Base-by-base conservation (phyloP, 1,284 basidiomycete species). In the Pseudozyma thailandica region DNA sequence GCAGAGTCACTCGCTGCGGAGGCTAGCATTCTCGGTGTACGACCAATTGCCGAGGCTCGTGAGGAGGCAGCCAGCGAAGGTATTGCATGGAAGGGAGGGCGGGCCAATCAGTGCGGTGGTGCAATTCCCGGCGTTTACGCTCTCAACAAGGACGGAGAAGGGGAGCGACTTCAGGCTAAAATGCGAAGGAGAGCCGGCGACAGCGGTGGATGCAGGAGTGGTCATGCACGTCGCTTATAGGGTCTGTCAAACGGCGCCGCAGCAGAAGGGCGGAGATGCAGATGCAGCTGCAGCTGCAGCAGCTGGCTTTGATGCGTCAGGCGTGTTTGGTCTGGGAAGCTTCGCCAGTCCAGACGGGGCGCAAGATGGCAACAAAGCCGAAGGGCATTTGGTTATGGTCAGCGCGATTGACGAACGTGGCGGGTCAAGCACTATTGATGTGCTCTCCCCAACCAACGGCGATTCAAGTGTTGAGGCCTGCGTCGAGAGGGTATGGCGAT, bases 351-450 rank as follows among this genome's bases (percentile, higher is more conserved):
- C 49, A 27, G 31, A 54, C 3, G 20, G 37, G 44, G 16, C 20
- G 31, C n/a, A 12, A 9, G 12, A 25, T 3, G 7, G 33, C 18
- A 9, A 41, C 20, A 18, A 23, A 3, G 20, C 21, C 39, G 55
- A 53, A 16, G 57, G 35, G 12, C 10, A n/a, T n/a, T n/a, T 72
- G 16, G 56, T 65, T 10, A 38, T 74, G 35, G 55, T 75, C 28
- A 72, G 65, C 31, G 52, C 62, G 25, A 62, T 79, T 13, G 77
- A 79, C 50, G 74, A 74, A 30, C 53, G 61, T 3, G 77, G 50
- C 6, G 48, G 44, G 21, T 49, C 62, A 6, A 70, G 65, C 31
- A 39, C 50, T 6, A 44, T 69, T 18, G 50, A 58, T 18, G 51
- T 49, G 18, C 33, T 61, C 9, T 45, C 33, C 8, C 43, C 50